Base-by-base conservation (phyloP, 345 rosid species). In the Eutrema heterophyllum region DNA sequence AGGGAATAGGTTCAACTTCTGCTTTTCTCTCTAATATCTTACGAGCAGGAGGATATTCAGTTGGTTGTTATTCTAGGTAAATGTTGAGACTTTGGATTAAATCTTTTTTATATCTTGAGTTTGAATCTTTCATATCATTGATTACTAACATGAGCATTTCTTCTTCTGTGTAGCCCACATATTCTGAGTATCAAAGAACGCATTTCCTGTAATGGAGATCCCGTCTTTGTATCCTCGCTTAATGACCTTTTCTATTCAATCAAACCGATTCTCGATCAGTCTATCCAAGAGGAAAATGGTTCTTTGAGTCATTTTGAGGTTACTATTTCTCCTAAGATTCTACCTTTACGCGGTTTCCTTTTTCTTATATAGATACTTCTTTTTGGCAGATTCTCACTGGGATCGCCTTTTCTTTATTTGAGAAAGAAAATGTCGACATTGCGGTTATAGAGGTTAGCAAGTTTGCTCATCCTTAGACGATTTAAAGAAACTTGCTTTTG, bases 1-100 rank as follows among this genome's bases (percentile, higher is more conserved):
- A 95, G 68, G 99, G 97, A 61, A 95, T 90, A 84, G 97, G 97
- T 14, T 95, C 97, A 27, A 92, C 97, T 6, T 87, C 94, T 46
- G 92, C 99, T 49, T 90, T 83, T 78, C 74, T 95, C 35, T 88
- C 97, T 3, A 95, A 81, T 70, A 89, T 95, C 49, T 79, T 95
- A 52, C 78, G 87, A 18, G 21, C 1, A 18, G 21, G 21, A 18
- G 21, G 21, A 18, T 18, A 18, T 18, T 18, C 21, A 18, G 21
- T 18, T 18, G 21, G 21, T 18, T 18, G 21, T 18, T 18, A 18
- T 18, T 18, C 21, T 18, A 18, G 21, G 21, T 18, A 18, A 18
- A 18, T 0, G 1, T 18, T 18, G 21, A 18, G 0, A 18, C 21
- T 18, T 55, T 51, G 33, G 33, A 14, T 11, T 5, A 33, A 50